These are phyloP conservation scores for Brassica cretica DNA, from an alignment of 345 rosid species.

Conservation along the genomic window DNA sequence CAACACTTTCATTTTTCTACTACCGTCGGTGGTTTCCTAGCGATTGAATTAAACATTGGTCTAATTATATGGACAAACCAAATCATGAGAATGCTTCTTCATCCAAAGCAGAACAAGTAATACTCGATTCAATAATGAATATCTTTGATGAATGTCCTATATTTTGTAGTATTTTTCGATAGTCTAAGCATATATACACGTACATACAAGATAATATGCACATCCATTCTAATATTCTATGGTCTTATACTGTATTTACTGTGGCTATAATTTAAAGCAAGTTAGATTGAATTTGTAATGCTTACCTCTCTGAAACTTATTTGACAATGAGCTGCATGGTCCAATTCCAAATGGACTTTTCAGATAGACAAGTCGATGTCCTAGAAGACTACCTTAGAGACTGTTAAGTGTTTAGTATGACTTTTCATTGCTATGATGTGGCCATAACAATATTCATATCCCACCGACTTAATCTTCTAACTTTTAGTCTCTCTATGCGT, in stretches of 20 bases:
- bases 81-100: background rate
- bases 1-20: background rate
- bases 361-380: slow-evolving; percentile 2
- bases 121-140: background rate
- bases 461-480: slow-evolving; percentile 3
- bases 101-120: background rate
- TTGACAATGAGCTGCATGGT: background rate
- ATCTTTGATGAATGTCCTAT: background rate
- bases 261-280: background rate
- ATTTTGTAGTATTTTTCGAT: background rate
- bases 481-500: background rate
- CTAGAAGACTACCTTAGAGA: background rate
- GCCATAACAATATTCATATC: background rate
- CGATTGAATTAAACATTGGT: background rate
- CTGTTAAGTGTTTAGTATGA: background rate
- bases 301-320: background rate
- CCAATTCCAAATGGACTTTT: background rate
- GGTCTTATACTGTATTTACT: background rate
- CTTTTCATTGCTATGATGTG: background rate
- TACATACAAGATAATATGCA: background rate
- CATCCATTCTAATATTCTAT: background rate
- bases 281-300: background rate
- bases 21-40: background rate
- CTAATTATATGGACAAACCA: background rate
- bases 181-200: background rate